phyloP scores from a whole-genome alignment of 768 basidiomycete genomes.

The Rhodotorula toruloides region DNA sequence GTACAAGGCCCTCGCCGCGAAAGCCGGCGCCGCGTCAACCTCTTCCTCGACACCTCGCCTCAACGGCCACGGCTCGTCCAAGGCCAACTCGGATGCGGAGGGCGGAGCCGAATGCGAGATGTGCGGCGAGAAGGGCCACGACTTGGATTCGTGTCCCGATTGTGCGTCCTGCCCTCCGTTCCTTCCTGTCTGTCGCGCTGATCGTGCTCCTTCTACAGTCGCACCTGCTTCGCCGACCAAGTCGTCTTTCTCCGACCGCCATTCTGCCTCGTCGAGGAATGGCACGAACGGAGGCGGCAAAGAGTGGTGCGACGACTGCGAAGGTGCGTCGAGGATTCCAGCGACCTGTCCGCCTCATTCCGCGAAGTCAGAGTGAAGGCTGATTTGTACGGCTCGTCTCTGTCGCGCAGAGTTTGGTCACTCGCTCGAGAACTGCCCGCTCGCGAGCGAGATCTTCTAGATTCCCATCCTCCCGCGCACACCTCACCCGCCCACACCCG shows the following conservation, averaged over 20 bases:
- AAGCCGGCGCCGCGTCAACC: conserved; percentile 18
- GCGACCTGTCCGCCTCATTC: not conserved
- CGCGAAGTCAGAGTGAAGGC: not conserved
- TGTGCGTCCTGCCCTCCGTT: conserved; percentile 49
- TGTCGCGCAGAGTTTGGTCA: conserved; percentile 53
- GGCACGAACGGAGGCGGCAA: conserved; percentile 42
- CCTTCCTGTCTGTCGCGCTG: not conserved
- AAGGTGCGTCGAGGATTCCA: conserved; percentile 51
- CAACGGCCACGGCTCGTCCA: not conserved
- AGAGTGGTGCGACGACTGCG: conserved; percentile 76
- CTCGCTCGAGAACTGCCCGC: conserved; percentile 68
- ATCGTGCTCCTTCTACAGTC: not conserved
- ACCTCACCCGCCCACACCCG: too few species aligned
- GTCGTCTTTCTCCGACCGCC: conserved; percentile 31
- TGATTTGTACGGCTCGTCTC: not conserved
- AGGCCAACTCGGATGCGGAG: conserved; percentile 1
- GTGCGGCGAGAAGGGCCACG: conserved; percentile 77
- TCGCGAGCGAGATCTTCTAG: conserved; percentile 80
- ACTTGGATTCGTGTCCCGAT: conserved; percentile 75
- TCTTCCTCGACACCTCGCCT: not conserved
- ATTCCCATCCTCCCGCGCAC: too few species aligned
- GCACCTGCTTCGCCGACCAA: conserved; percentile 34
- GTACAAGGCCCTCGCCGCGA: conserved; percentile 54
- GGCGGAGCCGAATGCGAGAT: conserved; percentile 62
- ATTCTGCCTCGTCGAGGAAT: conserved; percentile 20